phyloP scores from a whole-genome alignment of 768 basidiomycete genomes.

The Antrodiella citrinella region DNA sequence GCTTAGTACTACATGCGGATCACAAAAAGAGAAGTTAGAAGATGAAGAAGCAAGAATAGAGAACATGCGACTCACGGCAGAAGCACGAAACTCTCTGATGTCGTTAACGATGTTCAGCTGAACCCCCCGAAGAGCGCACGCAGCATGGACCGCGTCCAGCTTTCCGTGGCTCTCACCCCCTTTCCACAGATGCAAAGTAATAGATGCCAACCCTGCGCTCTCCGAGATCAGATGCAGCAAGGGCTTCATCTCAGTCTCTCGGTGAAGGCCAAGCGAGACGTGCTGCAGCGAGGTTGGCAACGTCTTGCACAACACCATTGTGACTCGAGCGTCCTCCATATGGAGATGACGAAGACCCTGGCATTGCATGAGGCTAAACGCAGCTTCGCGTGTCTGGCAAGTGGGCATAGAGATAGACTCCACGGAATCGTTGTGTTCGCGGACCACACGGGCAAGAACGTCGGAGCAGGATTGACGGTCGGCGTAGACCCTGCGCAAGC shows the following conservation, averaged over 20 bases:
- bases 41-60: too few species aligned
- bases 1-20: too few species aligned
- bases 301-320: conserved; percentile 36
- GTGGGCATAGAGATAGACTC: conserved; percentile 51
- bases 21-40: too few species aligned
- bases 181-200: conserved; percentile 50
- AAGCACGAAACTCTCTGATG: conserved; percentile 42
- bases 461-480: conserved; percentile 51
- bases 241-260: conserved; percentile 44
- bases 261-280: conserved; percentile 53
- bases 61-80: conserved; percentile 44
- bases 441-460: conserved; percentile 47
- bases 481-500: conserved; percentile 48
- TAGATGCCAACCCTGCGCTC: conserved; percentile 30
- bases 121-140: conserved; percentile 56
- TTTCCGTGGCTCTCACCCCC: conserved; percentile 42
- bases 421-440: conserved; percentile 40
- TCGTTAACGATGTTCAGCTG: conserved; percentile 43
- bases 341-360: conserved; percentile 42
- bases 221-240: conserved; percentile 42
- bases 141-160: conserved; percentile 49
- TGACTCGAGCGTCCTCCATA: conserved; percentile 45
- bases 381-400: conserved; percentile 40
- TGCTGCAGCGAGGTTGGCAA: conserved; percentile 44
- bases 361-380: conserved; percentile 39